Conservation (phyloP, 2,329 filamentous ascomycete species). For the Talaromyces sp. region DNA sequence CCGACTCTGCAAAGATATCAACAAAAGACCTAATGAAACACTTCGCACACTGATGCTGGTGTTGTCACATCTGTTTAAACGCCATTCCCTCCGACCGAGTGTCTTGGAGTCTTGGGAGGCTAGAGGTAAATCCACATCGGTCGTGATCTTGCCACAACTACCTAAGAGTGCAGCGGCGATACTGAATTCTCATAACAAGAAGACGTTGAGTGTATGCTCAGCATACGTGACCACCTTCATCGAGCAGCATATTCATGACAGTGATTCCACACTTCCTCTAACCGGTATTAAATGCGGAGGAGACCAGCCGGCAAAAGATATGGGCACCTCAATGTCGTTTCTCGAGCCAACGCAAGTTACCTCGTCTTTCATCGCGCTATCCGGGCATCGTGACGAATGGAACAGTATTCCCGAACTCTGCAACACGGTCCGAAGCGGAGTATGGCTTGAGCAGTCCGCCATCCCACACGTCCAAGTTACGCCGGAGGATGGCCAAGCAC, state of each 20-base stretch:
- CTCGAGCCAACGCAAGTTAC: slow-evolving; percentile 31
- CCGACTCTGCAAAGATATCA: slow-evolving; percentile 55
- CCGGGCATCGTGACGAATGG: slow-evolving; percentile 61
- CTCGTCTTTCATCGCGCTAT: slow-evolving; percentile 67
- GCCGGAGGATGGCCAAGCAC: slow-evolving; percentile 48
- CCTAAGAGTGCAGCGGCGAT: background rate
- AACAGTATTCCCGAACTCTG: slow-evolving; percentile 63
- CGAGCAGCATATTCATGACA: slow-evolving; percentile 54
- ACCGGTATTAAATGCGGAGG: slow-evolving; percentile 37
- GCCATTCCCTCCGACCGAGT: slow-evolving; percentile 43
- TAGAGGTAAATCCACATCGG: background rate
- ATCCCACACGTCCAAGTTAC: slow-evolving; percentile 64
- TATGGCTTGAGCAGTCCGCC: slow-evolving; percentile 70
- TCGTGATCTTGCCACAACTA: slow-evolving; percentile 4
- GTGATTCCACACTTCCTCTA: slow-evolving; percentile 56
- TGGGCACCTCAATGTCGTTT: background rate
- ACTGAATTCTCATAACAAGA: slow-evolving; percentile 53
- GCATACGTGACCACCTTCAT: slow-evolving; percentile 66
- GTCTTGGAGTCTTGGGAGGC: slow-evolving; percentile 39
- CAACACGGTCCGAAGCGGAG: slow-evolving; percentile 57
- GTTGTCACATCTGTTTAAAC: slow-evolving; percentile 65
- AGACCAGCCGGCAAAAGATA: background rate
- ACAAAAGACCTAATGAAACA: slow-evolving; percentile 46
- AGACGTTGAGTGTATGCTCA: slow-evolving; percentile 62
- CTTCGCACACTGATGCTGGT: slow-evolving; percentile 62